Evolutionary conservation across 768 basidiomycete genomes (phyloP).

Genomic region (Nevesoporus exiguus): DNA sequence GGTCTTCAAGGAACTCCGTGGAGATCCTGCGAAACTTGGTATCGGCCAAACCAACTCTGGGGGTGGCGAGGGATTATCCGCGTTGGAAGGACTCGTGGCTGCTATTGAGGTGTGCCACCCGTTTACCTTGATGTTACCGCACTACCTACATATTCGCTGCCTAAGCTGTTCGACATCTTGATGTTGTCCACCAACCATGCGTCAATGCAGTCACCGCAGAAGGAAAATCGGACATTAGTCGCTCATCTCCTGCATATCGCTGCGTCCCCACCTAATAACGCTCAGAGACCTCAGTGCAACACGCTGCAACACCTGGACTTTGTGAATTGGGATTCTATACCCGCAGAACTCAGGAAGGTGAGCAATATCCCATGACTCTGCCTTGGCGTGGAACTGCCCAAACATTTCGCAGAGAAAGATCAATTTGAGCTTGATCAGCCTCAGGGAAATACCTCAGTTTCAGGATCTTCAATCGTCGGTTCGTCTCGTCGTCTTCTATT

Average conservation of each 20-base stretch:
- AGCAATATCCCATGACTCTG: background rate
- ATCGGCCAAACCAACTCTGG: slow-evolving; percentile 54
- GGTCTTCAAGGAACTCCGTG: slow-evolving; percentile 44
- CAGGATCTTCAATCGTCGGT: slow-evolving; percentile 51
- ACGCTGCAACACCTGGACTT: slow-evolving; percentile 42
- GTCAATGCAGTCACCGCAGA: slow-evolving; percentile 23
- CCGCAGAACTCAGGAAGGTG: slow-evolving; percentile 61
- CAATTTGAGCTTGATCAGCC: slow-evolving; percentile 48
- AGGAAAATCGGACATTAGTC: slow-evolving; percentile 27
- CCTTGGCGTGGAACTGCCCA: background rate
- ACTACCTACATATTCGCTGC: slow-evolving; percentile 26
- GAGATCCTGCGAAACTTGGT: slow-evolving; percentile 48
- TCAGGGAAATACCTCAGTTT: slow-evolving; percentile 45
- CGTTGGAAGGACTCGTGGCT: slow-evolving; percentile 67
- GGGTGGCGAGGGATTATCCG: slow-evolving; percentile 54
- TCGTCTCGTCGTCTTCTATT: slow-evolving; percentile 17
- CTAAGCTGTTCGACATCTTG: slow-evolving; percentile 40
- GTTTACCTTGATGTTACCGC: background rate
- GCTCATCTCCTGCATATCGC: slow-evolving; percentile 62
- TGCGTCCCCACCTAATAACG: slow-evolving; percentile 50
- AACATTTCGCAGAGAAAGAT: slow-evolving; percentile 50
- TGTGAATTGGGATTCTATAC: slow-evolving; percentile 58
- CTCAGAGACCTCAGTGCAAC: slow-evolving; percentile 57
- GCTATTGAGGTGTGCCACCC: slow-evolving; percentile 56
- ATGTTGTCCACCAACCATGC: slow-evolving; percentile 15